Base-by-base conservation (phyloP, 2,329 filamentous ascomycete species). In the Harringtonia lauricola region DNA sequence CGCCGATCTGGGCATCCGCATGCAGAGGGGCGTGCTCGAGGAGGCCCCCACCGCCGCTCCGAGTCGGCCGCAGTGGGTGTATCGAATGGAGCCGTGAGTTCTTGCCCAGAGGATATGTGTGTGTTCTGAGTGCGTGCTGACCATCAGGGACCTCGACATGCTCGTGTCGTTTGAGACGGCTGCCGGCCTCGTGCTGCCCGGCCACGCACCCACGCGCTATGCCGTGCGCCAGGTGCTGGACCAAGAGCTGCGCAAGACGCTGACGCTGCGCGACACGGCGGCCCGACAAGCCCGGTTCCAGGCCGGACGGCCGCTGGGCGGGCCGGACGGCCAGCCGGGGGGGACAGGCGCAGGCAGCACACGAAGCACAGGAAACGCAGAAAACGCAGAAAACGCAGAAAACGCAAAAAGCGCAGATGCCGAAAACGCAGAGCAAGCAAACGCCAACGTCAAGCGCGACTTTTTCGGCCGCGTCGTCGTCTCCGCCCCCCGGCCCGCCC, bases 191-290 rank as follows among this genome's bases (percentile, higher is more conserved):
- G 54, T 68, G 2, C 64, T 75, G 15, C 66, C 71, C 31, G 74
- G 76, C 2, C 74, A 77, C 10, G 79, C 78, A 1, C 87, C 86
- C 0, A 86, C 86, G 0, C 78, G 92, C n/a, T 98, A 87, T 57
- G 90, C 90, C 2, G 83, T 98, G 7, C 81, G 92, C 19, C 90
- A 95, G 60, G 89, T 95, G 9, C 72, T 98, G 1, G 88, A 95
- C 56, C 86, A 92, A 59, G 90, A 96, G 60, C 84, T 90, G 54
- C 78, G 77, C 47, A 86, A 83, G 56, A 82, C 86, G 39, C 74
- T 81, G 13, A 66, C 74, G 26, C 67, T 79, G 29, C 79, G 82
- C 14, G 81, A 85, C 40, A 76, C 76, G 47, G 72, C 76, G 4
- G 72, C 79, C 1, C 70, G 84, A 2, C 76, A 84, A 54, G 76